Percentiles rank a stretch among this genome's conserved stretches.
phyloP scores from a whole-genome alignment of 1,284 basidiomycete genomes.

The Agroathelia rolfsii region DNA sequence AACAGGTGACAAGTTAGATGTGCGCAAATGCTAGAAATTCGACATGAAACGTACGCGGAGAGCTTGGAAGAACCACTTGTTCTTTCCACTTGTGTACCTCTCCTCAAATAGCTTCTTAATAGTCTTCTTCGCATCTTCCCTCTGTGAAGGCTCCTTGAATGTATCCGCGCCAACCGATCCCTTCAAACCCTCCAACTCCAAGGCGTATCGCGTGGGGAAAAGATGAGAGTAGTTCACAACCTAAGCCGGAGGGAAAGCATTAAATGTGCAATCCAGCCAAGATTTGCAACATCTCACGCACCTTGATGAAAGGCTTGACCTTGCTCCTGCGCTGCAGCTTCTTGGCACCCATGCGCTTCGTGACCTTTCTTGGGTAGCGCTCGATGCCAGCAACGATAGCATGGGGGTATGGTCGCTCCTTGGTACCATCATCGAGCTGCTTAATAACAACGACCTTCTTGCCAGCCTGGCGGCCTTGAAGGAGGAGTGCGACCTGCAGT shows the following conservation, averaged over 20 bases:
- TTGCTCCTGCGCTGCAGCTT: constrained; percentile 84
- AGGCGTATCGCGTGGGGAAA: constrained; percentile 93
- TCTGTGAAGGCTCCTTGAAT: constrained; percentile 91
- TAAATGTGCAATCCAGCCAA: not conserved
- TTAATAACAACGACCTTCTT: constrained; percentile 90
- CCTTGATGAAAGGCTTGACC: constrained; percentile 99
- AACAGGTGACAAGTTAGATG: no score
- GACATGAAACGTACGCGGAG: constrained; percentile 64
- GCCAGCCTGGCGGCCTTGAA: constrained; percentile 93
- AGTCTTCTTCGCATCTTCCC: constrained; percentile 89
- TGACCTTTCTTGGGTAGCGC: constrained; percentile 93
- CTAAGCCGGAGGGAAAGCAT: constrained; percentile 31
- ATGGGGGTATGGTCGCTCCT: constrained; percentile 89
- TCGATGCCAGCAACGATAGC: constrained; percentile 95
- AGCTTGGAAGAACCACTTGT: constrained; percentile 89
- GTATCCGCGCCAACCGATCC: constrained; percentile 75
- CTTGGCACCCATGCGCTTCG: constrained; percentile 93
- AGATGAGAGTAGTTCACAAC: constrained; percentile 93
- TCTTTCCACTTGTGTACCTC: constrained; percentile 83
- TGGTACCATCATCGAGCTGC: constrained; percentile 81
- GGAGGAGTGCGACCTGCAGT: constrained; percentile 76
- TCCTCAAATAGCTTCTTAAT: constrained; percentile 95
- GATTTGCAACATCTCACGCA: constrained; percentile 27
- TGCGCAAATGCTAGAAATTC: no score
- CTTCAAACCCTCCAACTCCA: constrained; percentile 91